Evolutionary conservation across 257 asterid genomes (phyloP).

Genomic region (Solanum acaule): DNA sequence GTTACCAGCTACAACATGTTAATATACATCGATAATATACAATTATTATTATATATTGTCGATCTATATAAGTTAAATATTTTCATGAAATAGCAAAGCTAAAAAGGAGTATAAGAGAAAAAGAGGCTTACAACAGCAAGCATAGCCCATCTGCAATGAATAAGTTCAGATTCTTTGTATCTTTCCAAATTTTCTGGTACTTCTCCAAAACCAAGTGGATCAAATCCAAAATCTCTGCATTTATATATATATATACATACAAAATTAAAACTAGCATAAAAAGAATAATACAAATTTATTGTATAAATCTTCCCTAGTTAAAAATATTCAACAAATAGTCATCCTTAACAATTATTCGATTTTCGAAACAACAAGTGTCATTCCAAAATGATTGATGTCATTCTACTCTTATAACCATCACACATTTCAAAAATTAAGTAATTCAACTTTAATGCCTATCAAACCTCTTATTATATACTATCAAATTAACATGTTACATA

Average conservation of each 20-base stretch:
- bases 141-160: slow-evolving; percentile 99
- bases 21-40: neutral
- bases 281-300: neutral
- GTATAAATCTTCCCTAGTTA: neutral
- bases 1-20: neutral
- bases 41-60: neutral
- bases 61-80: neutral
- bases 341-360: neutral
- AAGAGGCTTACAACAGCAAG: slow-evolving; percentile 60
- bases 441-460: neutral
- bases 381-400: too few species aligned
- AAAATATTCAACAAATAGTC: neutral
- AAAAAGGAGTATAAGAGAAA: neutral
- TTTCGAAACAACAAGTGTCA: neutral
- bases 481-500: neutral
- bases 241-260: neutral
- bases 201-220: slow-evolving; percentile 88
- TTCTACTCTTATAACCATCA: neutral
- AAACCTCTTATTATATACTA: neutral
- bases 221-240: slow-evolving; percentile 85
- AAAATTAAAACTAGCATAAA: neutral
- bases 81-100: neutral
- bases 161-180: slow-evolving; percentile 84
- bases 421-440: neutral
- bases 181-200: slow-evolving; percentile 85